A percentile compares a stretch with the other conserved stretches of the same genome.
phyloP scores from a whole-genome alignment of 345 rosid species.

The Barbarea vulgaris region DNA sequence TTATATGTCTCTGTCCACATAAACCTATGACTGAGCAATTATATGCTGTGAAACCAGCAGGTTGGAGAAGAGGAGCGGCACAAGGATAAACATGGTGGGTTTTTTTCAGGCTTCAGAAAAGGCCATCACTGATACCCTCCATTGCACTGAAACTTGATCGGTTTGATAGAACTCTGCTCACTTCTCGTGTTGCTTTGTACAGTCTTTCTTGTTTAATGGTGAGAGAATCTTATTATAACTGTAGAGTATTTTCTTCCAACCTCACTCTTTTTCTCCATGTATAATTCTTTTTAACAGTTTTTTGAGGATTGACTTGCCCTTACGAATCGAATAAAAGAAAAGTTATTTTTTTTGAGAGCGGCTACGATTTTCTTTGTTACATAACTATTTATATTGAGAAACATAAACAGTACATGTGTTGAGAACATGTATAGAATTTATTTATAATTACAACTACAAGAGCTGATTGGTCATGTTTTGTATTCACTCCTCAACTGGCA shows the following conservation, averaged over 20 bases:
- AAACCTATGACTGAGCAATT: not conserved
- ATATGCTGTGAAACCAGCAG: constrained; percentile 49
- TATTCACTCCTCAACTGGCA: constrained; percentile 60
- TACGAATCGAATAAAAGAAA: not conserved
- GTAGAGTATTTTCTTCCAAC: constrained; percentile 12
- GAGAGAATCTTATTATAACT: not conserved
- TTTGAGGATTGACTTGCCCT: not conserved
- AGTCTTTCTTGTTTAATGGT: constrained; percentile 26
- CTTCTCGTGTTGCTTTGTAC: constrained; percentile 42
- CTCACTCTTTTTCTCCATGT: constrained; percentile 20
- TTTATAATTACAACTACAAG: constrained; percentile 22
- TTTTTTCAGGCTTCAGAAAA: constrained; percentile 54
- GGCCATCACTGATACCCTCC: constrained; percentile 50
- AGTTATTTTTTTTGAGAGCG: not conserved
- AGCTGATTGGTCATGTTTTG: not conserved
- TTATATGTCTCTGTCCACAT: not conserved
- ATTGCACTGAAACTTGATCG: constrained; percentile 34
- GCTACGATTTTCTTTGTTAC: not conserved
- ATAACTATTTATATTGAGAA: not conserved
- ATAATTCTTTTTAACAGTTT: not conserved
- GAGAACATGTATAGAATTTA: constrained; percentile 14
- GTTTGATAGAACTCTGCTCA: constrained; percentile 16
- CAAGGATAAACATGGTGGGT: constrained; percentile 52
- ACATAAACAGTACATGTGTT: constrained; percentile 12
- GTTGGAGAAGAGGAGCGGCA: constrained; percentile 55